Base-by-base conservation (phyloP, 2,329 filamentous ascomycete genomes). In the Alternaria triticimaculans region DNA sequence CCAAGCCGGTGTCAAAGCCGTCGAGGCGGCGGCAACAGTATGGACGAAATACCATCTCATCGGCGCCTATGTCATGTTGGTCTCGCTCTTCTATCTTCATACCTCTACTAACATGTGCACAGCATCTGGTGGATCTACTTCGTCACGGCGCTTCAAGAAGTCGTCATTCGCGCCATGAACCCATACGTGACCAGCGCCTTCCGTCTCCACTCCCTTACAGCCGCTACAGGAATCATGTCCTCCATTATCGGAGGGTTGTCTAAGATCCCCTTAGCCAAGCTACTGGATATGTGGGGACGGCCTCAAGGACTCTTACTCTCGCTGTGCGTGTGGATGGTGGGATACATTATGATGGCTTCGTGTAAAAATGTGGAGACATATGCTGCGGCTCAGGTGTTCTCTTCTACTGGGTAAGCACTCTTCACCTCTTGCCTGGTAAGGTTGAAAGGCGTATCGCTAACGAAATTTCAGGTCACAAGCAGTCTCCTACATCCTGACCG, bases 301-400 rank as follows among this genome's bases (percentile, higher is more conserved):
- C 71, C 74, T 30, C 72, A 79, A 60, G 79, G 77, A 9, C 75
- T 74, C 23, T 63, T 72, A 1, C 25, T 78, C 7, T 73, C 75
- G 62, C 67, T 81, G 5, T 64, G 59, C 23, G 49, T 68, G n/a
- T 64, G 63, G 62, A 69, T 70, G 44, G 62, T 72, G 6, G 63
- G 65, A 9, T 63, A 92, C 78, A 89, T 90, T 25, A 84, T 92
- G 80, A 90, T 90, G 84, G 90, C 90, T 14, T 83, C 83, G 0
- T 90, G 86, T 74, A 82, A 83, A 3, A 85, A 85, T 60, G 84
- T 90, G 15, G 77, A 85, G 64, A 87, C 84, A 0, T 91, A 88
- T 73, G 87, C 86, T 44, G 88, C 88, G 7, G 88, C 87, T 3
- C 83, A 88, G 46, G 89, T 91, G 1, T 89, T 92, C 70, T 91